Evolutionary conservation across 75 land plant genomes (phyloP).

Genomic region (Isoetes taiwanensis): DNA sequence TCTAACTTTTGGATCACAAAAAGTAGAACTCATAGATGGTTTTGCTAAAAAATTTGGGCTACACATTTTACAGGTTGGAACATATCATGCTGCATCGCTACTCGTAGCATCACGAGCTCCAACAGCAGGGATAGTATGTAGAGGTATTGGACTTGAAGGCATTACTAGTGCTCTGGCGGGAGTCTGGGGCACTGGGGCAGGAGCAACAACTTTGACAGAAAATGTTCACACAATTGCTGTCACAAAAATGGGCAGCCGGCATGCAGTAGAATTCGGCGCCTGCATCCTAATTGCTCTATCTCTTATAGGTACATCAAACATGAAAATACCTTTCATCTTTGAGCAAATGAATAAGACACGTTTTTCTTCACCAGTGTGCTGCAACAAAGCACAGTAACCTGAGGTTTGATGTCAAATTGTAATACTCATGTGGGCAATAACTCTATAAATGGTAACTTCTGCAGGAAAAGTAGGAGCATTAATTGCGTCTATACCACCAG

Average conservation of each 20-base stretch:
- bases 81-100: slow-evolving; percentile 1
- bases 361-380: not conserved
- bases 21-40: too few species aligned
- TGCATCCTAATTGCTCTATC: not conserved
- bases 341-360: not conserved
- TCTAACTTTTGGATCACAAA: too few species aligned
- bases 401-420: too few species aligned
- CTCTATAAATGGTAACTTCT: not conserved
- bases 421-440: not conserved
- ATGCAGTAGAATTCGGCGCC: slow-evolving; percentile 1
- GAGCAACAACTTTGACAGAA: slow-evolving; percentile 4
- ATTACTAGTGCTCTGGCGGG: slow-evolving; percentile 3
- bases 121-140: not conserved
- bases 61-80: slow-evolving; percentile 4
- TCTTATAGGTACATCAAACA: not conserved
- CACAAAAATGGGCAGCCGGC: slow-evolving; percentile 6
- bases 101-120: not conserved
- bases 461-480: slow-evolving; percentile 8
- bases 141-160: slow-evolving; percentile 1
- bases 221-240: slow-evolving; percentile 5
- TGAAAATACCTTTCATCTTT: not conserved
- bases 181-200: not conserved
- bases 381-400: too few species aligned
- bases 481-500: slow-evolving; percentile 2
- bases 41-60: too few species aligned